Percentiles rank a stretch among this genome's conserved stretches.
Evolutionary conservation across 768 basidiomycete genomes (phyloP).

Genomic region (Glaciozyma martinii): DNA sequence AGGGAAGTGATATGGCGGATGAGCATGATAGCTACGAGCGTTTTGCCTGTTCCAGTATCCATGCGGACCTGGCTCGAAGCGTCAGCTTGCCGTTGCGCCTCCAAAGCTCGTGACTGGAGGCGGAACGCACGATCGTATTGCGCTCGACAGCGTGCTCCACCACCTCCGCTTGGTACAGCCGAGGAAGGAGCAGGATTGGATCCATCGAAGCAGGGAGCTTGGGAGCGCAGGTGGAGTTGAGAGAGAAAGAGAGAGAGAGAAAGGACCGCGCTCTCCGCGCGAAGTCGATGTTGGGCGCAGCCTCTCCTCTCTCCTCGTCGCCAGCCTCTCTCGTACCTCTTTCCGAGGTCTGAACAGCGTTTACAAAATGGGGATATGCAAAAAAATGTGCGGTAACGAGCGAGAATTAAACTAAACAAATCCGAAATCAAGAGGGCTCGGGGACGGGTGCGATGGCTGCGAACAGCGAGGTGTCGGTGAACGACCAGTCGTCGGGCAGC

Average conservation of each 20-base stretch:
- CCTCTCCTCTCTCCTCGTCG: too few species aligned
- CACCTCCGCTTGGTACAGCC: neutral
- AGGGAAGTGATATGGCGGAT: conserved; percentile 60
- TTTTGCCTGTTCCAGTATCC: conserved; percentile 54
- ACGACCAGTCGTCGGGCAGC: conserved; percentile 22
- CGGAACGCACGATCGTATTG: neutral
- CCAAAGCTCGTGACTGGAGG: neutral
- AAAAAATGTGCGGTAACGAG: too few species aligned
- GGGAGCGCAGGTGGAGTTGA: too few species aligned
- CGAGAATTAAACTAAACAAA: too few species aligned
- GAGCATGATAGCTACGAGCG: conserved; percentile 53
- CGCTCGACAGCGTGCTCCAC: neutral
- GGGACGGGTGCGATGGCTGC: neutral
- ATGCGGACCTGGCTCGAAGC: conserved; percentile 2
- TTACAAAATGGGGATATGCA: too few species aligned
- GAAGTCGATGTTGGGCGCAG: too few species aligned
- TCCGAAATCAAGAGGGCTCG: too few species aligned
- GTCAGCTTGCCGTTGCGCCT: neutral
- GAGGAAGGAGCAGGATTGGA: neutral
- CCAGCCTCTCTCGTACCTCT: too few species aligned
- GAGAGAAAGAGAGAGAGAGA: too few species aligned
- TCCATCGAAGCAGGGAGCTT: too few species aligned
- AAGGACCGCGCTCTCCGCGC: too few species aligned
- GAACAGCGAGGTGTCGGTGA: conserved; percentile 20
- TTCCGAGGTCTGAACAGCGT: too few species aligned